Evolutionary conservation across 805 yeast genomes (phyloP), one percentile per base, ranked within the genome.

Genomic region (Lipomyces sp.): DNA sequence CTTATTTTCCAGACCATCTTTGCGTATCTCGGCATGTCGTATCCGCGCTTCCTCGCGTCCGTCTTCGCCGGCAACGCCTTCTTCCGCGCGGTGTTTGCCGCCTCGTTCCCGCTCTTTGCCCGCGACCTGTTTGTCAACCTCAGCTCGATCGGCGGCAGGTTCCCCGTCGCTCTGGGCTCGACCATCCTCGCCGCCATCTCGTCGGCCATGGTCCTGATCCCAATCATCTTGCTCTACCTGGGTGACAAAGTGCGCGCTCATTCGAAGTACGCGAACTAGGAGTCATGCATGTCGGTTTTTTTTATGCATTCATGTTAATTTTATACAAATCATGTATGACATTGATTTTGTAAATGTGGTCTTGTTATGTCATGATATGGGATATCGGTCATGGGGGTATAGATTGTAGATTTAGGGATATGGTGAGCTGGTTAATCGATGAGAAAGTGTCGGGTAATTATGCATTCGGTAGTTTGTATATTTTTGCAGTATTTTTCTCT

Each of bases 81-180:
- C 28, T 71, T 45, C 39, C 37, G 49, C 2, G 24, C 49, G 2
- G 10, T 36, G 21, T 39, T 45, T 10, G 49, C 44, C 1, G 43
- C 49, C 2, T 18, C 39, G 16, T 45, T 45, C 39, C 45, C 45
- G 4, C 31, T 45, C 14, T 45, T 45, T 33, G 44, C 49, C 24
- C 41, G 35, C 18, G 33, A 23, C 13, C 19, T 45, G 44, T 45
- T 34, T 45, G 24, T 14, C 16, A 45, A 45, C 19, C 33, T 45
- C 16, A 43, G 31, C n/a, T 23, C 40, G 8, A 7, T 7, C n/a
- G 16, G 13, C 18, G 35, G 35, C 18, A 37, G 16, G 18, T 81
- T 69, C 61, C 84, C 84, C 1, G 79, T 77, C 16, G 83, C 73
- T 2, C 80, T 83, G 83, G 84, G 83, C 2, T 67, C 76, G 2